Base-by-base conservation (phyloP, 108 stramenopile species). In the Skeletonema grethae region DNA sequence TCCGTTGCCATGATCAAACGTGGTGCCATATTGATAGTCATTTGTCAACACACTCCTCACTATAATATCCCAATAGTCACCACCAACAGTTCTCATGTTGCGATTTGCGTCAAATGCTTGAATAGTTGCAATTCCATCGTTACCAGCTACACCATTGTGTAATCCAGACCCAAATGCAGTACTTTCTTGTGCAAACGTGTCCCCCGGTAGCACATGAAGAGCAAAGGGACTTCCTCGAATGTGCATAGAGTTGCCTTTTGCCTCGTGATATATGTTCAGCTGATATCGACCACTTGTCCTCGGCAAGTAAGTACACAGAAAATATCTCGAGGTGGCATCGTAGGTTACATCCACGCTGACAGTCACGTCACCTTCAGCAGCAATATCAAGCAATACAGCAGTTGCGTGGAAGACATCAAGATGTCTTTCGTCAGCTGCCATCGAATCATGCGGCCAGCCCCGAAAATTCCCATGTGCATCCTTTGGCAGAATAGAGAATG, bases 181-280 rank as follows among this genome's bases (percentile, higher is more conserved):
- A 39, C 76, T 73, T n/a, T 67, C 63, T 8, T 63, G 63, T 22
- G 76, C 65, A 58, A 73, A 82, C 11, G 82, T 82, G 4, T 20
- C 16, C 8, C 72, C 76, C 5, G 82, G 76, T 13, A 57, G 12
- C 5, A 61, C 53, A 53, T 62, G 13, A 18, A 82, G 71, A 36
- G 70, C 22, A 39, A 82, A 78, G 0, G 82, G 82, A 30, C 76
- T 77, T 0, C 82, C 82, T 35, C 68, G 77, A 11, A 82, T 78
- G 36, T 82, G 82, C 43, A 67, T 24, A 50, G 13, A 57, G 32
- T 55, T 25, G 15, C 20, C 18, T 22, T 30, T 24, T 20, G 20
- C 28, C 46, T 18, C 38, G 28, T 48, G 2, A 25, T 67, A 63
- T 8, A 78, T 57, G 63, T 72, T 78, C 20, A 78, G 29, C 16